Conservation (phyloP, 2,329 filamentous ascomycete genomes). For the Endocalyx cinctus region DNA sequence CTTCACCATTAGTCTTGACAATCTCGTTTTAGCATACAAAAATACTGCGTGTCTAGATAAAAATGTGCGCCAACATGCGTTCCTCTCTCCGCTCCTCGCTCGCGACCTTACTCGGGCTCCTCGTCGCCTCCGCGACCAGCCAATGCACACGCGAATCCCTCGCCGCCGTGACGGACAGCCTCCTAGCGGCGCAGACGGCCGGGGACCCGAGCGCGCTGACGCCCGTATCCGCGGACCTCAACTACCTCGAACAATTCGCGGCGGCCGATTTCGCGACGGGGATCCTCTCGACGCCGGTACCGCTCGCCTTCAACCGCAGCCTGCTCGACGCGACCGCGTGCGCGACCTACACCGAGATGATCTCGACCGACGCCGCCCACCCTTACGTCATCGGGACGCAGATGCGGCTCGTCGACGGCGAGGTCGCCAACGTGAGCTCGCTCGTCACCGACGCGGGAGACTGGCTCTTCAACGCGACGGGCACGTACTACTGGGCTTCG, state of each 20-base stretch:
- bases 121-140: constrained; percentile 13
- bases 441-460: constrained; percentile 31
- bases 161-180: constrained; percentile 18
- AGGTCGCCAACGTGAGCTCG: constrained; percentile 25
- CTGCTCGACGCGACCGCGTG: constrained; percentile 32
- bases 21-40: too few species aligned
- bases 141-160: constrained; percentile 22
- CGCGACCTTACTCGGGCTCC: constrained; percentile 9
- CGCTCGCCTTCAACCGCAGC: constrained; percentile 32
- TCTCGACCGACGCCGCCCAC: constrained; percentile 25
- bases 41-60: too few species aligned
- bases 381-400: constrained; percentile 36
- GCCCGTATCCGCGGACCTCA: constrained; percentile 12
- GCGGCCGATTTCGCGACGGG: constrained; percentile 22
- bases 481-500: constrained; percentile 29
- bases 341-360: constrained; percentile 33
- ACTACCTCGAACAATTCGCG: constrained; percentile 31
- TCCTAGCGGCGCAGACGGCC: constrained; percentile 21
- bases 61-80: constrained; percentile 12
- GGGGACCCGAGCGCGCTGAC: constrained; percentile 14
- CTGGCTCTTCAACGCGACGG: constrained; percentile 35
- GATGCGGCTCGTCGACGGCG: constrained; percentile 23
- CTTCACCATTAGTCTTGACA: too few species aligned
- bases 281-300: constrained; percentile 28
- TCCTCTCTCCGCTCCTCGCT: constrained; percentile 11